Percentiles rank a stretch among this genome's conserved stretches.
Conservation (phyloP, 192 early-diverging fungal species). For the Backusella australiensis region DNA sequence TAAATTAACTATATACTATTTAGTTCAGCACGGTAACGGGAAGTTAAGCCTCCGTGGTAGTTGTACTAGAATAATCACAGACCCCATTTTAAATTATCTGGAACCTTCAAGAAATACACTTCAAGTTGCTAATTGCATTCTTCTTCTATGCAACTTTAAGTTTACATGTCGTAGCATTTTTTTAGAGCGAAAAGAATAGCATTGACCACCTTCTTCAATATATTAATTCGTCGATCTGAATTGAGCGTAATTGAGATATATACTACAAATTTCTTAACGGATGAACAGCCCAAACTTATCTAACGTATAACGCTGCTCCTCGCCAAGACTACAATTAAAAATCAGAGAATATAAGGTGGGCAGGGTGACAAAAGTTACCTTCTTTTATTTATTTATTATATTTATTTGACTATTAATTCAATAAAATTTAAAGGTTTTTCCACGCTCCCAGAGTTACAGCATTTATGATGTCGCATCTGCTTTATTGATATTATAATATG, state of each 20-base stretch:
- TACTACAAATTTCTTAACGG: background rate
- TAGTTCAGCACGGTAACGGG: background rate
- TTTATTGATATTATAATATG: too few species aligned
- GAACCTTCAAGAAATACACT: background rate
- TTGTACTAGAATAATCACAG: too few species aligned
- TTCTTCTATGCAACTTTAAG: background rate
- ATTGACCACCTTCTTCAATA: too few species aligned
- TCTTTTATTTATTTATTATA: background rate
- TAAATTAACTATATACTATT: background rate
- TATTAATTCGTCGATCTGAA: background rate
- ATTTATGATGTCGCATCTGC: background rate
- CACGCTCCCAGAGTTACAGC: background rate
- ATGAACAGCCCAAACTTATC: background rate
- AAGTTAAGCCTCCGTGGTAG: background rate
- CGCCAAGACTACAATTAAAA: background rate
- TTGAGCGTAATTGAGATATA: background rate
- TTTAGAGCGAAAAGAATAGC: background rate
- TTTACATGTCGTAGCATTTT: background rate
- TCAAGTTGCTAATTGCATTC: background rate
- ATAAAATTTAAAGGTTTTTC: background rate
- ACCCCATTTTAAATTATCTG: too few species aligned
- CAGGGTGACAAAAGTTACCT: background rate
- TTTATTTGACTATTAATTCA: background rate
- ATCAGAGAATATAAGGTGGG: background rate
- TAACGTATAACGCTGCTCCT: background rate